phyloP scores from a whole-genome alignment of 371 early-diverging fungal genomes.

The Conidiobolus incongruus region DNA sequence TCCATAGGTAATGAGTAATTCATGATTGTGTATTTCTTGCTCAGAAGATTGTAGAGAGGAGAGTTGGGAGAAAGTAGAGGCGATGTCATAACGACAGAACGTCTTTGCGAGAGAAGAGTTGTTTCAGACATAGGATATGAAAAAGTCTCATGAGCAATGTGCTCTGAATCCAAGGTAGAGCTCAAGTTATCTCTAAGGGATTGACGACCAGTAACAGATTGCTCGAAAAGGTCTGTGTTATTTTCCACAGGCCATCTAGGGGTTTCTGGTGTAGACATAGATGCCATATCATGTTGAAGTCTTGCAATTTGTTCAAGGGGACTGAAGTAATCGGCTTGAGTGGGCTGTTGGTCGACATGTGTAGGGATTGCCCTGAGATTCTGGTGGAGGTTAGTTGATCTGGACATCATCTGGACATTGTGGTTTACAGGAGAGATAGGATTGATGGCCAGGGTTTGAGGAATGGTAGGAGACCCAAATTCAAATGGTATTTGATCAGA shows the following conservation, averaged over 20 bases:
- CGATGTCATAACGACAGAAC: not conserved
- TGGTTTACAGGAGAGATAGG: too few species aligned
- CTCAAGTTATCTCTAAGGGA: not conserved
- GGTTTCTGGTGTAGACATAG: not conserved
- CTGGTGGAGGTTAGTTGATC: too few species aligned
- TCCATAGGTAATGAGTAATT: not conserved
- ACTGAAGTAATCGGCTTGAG: not conserved
- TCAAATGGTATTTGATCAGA: too few species aligned
- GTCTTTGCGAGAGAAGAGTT: not conserved
- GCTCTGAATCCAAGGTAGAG: not conserved
- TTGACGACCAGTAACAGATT: not conserved
- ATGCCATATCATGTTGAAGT: not conserved
- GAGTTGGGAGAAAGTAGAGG: not conserved
- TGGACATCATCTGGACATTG: too few species aligned
- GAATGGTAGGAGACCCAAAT: too few species aligned
- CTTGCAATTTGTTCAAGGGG: not conserved
- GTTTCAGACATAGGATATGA: too few species aligned
- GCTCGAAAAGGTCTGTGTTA: not conserved
- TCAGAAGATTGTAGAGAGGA: not conserved
- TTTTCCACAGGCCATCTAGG: slow-evolving; percentile 2
- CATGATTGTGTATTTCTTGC: not conserved
- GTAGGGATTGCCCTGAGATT: too few species aligned
- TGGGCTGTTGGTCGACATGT: not conserved
- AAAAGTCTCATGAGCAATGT: too few species aligned
- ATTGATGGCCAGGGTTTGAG: too few species aligned